A percentile compares a stretch with the other conserved stretches of the same genome.
These are phyloP conservation scores for Penicillium goetzii DNA, from an alignment of 495 filamentous ascomycete genomes.

Conservation along the genomic window DNA sequence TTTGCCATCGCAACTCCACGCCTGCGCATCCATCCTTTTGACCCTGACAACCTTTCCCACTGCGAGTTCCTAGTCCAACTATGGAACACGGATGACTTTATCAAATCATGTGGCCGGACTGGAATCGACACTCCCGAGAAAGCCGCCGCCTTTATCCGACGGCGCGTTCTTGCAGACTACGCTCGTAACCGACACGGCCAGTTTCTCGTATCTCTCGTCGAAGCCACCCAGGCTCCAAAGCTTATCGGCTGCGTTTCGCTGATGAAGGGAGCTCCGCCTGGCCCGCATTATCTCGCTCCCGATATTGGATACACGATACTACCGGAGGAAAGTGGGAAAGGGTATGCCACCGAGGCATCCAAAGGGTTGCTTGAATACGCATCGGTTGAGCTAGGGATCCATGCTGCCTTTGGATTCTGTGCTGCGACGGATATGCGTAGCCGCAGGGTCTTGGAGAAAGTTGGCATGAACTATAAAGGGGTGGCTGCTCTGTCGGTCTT, in stretches of 20 bases:
- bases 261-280: constrained; percentile 32
- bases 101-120: constrained; percentile 26
- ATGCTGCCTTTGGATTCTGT: constrained; percentile 30
- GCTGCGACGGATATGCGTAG: constrained; percentile 29
- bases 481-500: constrained; percentile 33
- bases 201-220: constrained; percentile 32
- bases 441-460: constrained; percentile 35
- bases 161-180: constrained; percentile 29
- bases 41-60: constrained; percentile 32
- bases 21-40: constrained; percentile 38
- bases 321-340: constrained; percentile 36
- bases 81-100: constrained; percentile 42
- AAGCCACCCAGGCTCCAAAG: constrained; percentile 10
- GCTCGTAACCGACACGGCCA: constrained; percentile 34
- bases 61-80: constrained; percentile 40
- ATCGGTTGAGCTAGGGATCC: constrained; percentile 22
- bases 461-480: constrained; percentile 38
- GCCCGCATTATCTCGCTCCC: constrained; percentile 29
- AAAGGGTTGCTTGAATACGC: constrained; percentile 36
- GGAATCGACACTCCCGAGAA: constrained; percentile 29
- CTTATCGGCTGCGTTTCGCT: constrained; percentile 37
- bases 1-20: constrained; percentile 39
- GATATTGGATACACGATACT: constrained; percentile 44
- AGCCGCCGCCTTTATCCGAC: constrained; percentile 28
- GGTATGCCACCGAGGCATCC: constrained; percentile 45